Base-by-base conservation (phyloP, 208 protist genomes). In the Leishmania gerbilli region DNA sequence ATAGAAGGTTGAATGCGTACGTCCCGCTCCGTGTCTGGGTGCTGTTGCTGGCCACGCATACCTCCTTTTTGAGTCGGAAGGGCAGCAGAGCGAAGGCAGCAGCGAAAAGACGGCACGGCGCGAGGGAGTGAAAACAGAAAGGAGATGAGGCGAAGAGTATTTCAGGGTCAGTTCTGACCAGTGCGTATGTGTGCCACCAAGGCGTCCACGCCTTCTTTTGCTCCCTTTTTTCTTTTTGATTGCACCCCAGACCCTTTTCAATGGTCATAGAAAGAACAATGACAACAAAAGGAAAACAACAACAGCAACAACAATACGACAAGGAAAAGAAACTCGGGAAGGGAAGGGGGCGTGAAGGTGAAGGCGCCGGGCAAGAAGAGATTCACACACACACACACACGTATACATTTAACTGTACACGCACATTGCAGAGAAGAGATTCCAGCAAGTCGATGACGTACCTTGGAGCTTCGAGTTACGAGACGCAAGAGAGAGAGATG, bases 21-120 rank as follows among this genome's bases (percentile, higher is more conserved):
- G 55, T 77, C 67, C 9, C 21, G 40, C 9, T 24, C 72, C 47
- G 47, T 79, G 53, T 77, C 72, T 72, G 72, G 67, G 68, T 79
- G 56, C 9, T 6, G 27, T 34, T 37, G 6, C 60, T 19, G n/a
- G 60, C 8, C 60, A 40, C 37, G 60, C 19, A 6, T 15, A 55
- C 51, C 51, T 3, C n/a, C 27, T 27, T 67, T 67, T 67, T 37
- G 60, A 2, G n/a, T 31, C n/a, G 11, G 11, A 67, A 13, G n/a
- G 11, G n/a, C 17, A 37, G 11, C n/a, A 37, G 40, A 67, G n/a
- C 21, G 3, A 37, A 67, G 11, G n/a, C 60, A 31, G 60, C n/a
- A 11, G n/a, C 60, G 13, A 31, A 67, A 67, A 37, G 24, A 67
- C 19, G 60, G n/a, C 13, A 3, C 5, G n/a, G 60, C 24, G n/a